phyloP scores from a whole-genome alignment of 1,139 yeast species.

The Hyphopichia buzzinii region DNA sequence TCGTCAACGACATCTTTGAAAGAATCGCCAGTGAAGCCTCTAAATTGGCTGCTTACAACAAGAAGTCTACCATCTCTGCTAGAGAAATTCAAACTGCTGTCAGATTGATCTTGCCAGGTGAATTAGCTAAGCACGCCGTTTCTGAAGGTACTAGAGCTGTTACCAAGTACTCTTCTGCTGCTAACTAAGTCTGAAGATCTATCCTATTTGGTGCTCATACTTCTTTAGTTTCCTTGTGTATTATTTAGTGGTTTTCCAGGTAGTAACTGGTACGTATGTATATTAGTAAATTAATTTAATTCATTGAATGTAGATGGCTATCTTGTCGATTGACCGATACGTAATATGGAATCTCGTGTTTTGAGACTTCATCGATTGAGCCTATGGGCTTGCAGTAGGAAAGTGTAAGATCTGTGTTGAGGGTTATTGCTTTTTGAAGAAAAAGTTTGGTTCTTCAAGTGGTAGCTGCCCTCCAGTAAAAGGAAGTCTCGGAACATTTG shows the following conservation, averaged over 20 bases:
- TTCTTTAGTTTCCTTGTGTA: slow-evolving; percentile 3
- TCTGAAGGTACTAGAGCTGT: slow-evolving; percentile 97
- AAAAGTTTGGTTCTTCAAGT: too few relatives aligned
- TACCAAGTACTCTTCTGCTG: slow-evolving; percentile 85
- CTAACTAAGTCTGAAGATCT: slow-evolving; percentile 15
- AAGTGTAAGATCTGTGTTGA: too few relatives aligned
- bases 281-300: background rate
- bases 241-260: slow-evolving; percentile 1
- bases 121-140: slow-evolving; percentile 92
- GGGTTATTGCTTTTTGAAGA: background rate
- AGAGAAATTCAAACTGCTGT: slow-evolving; percentile 96
- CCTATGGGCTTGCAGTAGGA: too few relatives aligned
- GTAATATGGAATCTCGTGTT: too few relatives aligned
- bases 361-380: too few relatives aligned
- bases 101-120: slow-evolving; percentile 93
- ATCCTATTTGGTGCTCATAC: too few relatives aligned
- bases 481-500: too few relatives aligned
- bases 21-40: slow-evolving; percentile 92
- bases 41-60: slow-evolving; percentile 93
- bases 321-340: too few relatives aligned
- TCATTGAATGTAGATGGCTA: background rate
- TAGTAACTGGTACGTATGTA: background rate
- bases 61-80: slow-evolving; percentile 91
- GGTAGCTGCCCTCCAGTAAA: too few relatives aligned
- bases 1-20: slow-evolving; percentile 84